phyloP scores from a whole-genome alignment of 352 stramenopile species.

The Phytophthora agathidicida region DNA sequence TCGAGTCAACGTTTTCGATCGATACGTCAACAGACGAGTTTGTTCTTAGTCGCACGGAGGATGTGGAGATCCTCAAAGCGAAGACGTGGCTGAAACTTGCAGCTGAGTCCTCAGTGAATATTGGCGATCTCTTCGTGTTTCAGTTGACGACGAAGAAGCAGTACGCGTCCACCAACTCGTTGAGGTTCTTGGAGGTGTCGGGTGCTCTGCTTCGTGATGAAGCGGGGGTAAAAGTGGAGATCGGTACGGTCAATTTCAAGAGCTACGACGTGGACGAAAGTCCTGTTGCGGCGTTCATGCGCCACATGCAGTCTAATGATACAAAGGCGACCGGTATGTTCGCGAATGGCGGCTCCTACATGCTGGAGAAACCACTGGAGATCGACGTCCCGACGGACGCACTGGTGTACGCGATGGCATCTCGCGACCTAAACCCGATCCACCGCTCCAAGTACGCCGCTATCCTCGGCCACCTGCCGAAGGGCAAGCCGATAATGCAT shows the following conservation, averaged over 20 bases:
- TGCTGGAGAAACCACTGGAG: conserved; percentile 68
- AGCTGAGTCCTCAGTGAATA: conserved; percentile 23
- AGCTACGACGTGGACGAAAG: conserved; percentile 53
- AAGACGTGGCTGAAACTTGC: conserved; percentile 69
- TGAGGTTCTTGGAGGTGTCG: conserved; percentile 56
- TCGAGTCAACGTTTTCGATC: conserved; percentile 74
- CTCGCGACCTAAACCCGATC: conserved; percentile 88
- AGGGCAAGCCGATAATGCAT: conserved; percentile 86
- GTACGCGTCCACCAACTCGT: conserved; percentile 49
- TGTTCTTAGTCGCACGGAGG: conserved; percentile 39
- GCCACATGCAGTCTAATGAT: conserved; percentile 35
- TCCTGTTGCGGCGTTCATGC: conserved; percentile 53
- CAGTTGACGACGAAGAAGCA: conserved; percentile 56
- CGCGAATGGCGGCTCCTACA: conserved; percentile 60
- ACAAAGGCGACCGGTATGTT: conserved; percentile 39
- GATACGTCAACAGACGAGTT: conserved; percentile 52
- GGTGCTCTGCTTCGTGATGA: conserved; percentile 52
- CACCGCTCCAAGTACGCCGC: conserved; percentile 81
- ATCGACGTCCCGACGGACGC: conserved; percentile 72
- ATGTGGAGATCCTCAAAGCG: conserved; percentile 64
- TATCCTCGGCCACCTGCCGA: conserved; percentile 73
- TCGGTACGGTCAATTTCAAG: conserved; percentile 42
- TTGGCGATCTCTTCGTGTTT: conserved; percentile 64
- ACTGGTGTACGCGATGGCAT: conserved; percentile 77
- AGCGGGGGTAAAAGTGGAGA: conserved; percentile 34